phyloP scores from a whole-genome alignment of 805 yeast species.

The Wickerhamiella kurtzmanii region DNA sequence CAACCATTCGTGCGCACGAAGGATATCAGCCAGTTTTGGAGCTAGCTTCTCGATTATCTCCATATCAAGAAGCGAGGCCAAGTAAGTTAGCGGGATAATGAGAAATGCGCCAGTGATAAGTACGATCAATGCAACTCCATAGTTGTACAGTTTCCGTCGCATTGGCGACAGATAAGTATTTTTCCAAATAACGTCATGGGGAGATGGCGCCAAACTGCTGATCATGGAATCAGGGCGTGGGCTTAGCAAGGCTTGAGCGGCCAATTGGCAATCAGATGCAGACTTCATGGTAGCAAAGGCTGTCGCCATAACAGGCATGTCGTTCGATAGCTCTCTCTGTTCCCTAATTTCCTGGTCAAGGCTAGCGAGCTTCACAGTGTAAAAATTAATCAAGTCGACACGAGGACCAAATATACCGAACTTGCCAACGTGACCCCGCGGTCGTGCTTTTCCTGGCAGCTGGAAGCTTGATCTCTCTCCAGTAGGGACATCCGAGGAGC shows the following conservation, averaged over 20 bases:
- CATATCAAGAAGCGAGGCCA: conserved; percentile 69
- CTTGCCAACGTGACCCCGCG: conserved; percentile 45
- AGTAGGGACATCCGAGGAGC: conserved; percentile 1
- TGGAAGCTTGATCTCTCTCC: conserved; percentile 1
- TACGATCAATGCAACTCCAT: conserved; percentile 51
- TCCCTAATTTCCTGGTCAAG: conserved; percentile 56
- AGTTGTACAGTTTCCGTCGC: conserved; percentile 53
- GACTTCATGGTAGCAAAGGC: conserved; percentile 93
- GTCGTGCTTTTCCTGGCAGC: conserved; percentile 31
- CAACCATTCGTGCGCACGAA: conserved; percentile 56
- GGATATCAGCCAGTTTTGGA: conserved; percentile 64
- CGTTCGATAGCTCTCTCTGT: conserved; percentile 49
- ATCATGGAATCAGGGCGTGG: conserved; percentile 76
- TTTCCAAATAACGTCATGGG: conserved; percentile 89
- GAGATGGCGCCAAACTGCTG: conserved; percentile 84
- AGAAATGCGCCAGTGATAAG: conserved; percentile 58
- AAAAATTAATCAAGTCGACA: conserved; percentile 73
- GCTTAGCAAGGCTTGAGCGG: conserved; percentile 88
- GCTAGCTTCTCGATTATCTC: conserved; percentile 67
- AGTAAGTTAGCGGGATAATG: conserved; percentile 69
- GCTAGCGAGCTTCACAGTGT: conserved; percentile 50
- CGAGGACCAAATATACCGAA: conserved; percentile 51
- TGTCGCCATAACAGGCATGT: conserved; percentile 63
- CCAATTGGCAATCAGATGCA: conserved; percentile 91
- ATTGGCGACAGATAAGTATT: conserved; percentile 68